Evolutionary conservation across 768 basidiomycete species (phyloP).

Genomic region (Zangia roseola): DNA sequence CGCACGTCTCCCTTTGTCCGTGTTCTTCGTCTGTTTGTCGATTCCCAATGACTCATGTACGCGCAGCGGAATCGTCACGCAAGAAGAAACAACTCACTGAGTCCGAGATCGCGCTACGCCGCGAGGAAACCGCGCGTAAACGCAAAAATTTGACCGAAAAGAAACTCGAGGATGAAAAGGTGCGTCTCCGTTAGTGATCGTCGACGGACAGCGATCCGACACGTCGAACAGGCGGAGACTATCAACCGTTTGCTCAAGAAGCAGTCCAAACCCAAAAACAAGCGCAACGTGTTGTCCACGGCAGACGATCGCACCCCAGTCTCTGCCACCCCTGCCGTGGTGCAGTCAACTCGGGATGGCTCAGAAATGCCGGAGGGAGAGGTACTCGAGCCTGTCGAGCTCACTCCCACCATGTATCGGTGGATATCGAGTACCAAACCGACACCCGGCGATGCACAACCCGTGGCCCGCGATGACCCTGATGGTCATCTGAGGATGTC

Average conservation of each 20-base stretch:
- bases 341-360: conserved; percentile 29
- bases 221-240: conserved; percentile 62
- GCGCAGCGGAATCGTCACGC: conserved; percentile 16
- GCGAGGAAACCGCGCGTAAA: conserved; percentile 82
- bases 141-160: conserved; percentile 79
- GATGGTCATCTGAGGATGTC: conserved; percentile 41
- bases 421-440: conserved; percentile 63
- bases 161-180: conserved; percentile 85
- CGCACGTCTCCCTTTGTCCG: conserved; percentile 64
- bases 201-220: neutral
- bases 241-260: conserved; percentile 89
- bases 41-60: neutral
- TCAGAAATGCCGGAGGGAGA: conserved; percentile 39
- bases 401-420: conserved; percentile 59
- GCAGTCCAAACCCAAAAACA: conserved; percentile 66
- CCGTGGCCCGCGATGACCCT: conserved; percentile 1
- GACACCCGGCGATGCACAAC: conserved; percentile 1
- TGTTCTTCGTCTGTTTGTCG: neutral
- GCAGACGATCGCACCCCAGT: conserved; percentile 44
- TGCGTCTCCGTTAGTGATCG: conserved; percentile 19
- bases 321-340: conserved; percentile 28
- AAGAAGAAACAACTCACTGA: conserved; percentile 72
- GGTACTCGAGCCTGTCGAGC: conserved; percentile 38
- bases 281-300: conserved; percentile 50
- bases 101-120: conserved; percentile 66